phyloP scores from a whole-genome alignment of 768 basidiomycete genomes.

The Coprinellus aureogranulatus region DNA sequence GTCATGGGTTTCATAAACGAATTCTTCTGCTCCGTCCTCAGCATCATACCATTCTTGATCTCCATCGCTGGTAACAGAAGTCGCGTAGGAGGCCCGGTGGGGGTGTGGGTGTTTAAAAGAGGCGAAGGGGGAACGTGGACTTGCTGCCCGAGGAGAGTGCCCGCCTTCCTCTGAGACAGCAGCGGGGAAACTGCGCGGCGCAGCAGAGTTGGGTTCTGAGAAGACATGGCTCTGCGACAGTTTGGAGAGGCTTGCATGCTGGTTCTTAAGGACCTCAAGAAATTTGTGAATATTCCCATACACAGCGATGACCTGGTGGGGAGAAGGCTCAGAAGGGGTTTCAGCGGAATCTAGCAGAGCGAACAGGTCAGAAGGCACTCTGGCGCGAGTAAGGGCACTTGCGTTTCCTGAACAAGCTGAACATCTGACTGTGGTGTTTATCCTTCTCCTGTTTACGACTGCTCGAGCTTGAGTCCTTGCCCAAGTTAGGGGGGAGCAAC shows the following conservation, averaged over 20 bases:
- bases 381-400: conserved; percentile 15
- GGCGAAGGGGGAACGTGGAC: conserved; percentile 16
- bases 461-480: conserved; percentile 26
- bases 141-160: conserved; percentile 13
- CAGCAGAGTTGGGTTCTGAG: conserved; percentile 4
- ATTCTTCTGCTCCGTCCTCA: conserved; percentile 71
- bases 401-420: conserved; percentile 67
- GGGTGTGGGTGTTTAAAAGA: conserved; percentile 24
- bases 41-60: conserved; percentile 78
- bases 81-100: conserved; percentile 46
- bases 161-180: conserved; percentile 4
- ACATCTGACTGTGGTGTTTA: conserved; percentile 43
- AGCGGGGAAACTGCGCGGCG: conserved; percentile 9
- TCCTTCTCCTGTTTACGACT: conserved; percentile 53
- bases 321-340: conserved; percentile 6
- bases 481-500: conserved; percentile 17
- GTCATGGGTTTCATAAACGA: conserved; percentile 47
- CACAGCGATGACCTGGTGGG: neutral
- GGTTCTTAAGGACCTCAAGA: conserved; percentile 10
- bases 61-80: conserved; percentile 46
- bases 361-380: neutral
- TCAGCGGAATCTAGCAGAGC: neutral
- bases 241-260: conserved; percentile 9
- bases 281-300: conserved; percentile 2
- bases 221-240: conserved; percentile 1